Base-by-base conservation (phyloP, 192 early-diverging fungal species). In the Geranomyces variabilis region DNA sequence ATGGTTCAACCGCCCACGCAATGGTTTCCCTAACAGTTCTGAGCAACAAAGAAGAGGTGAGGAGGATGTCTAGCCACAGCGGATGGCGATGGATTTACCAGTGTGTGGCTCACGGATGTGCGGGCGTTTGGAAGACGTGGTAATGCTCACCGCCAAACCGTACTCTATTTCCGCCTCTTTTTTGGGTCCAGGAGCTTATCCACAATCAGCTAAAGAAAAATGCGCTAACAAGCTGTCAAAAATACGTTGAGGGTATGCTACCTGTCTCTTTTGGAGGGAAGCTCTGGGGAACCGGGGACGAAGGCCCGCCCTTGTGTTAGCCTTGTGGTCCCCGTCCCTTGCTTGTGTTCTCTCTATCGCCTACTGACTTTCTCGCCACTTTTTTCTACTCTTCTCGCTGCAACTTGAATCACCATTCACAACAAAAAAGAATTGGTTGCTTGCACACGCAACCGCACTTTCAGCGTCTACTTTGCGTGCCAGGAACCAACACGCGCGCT, bases 391-490 rank as follows among this genome's bases (percentile, higher is more conserved):
- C n/a, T n/a, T n/a, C n/a, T n/a, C n/a, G n/a, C n/a, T n/a, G n/a
- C n/a, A n/a, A n/a, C n/a, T n/a, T n/a, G n/a, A n/a, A n/a, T n/a
- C n/a, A n/a, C n/a, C n/a, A n/a, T n/a, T n/a, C n/a, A n/a, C n/a
- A n/a, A n/a, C n/a, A n/a, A n/a, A n/a, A n/a, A n/a, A n/a, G 77
- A 74, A 10, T 58, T 74, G 22, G 67, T 65, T 19, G 43, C 30
- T 7, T 78, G 77, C 47, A 65, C 72, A 45, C 59, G 63, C 22
- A 34, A 31, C 53, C 45, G 63, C 13, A 75, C 77, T 6, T 55
- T 79, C 21, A 75, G 68, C n/a, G 77, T 73, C 0, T 74, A 71
- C 69, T 49, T 68, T 21, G 62, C 74, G 7, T 79, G 77, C 56
- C 67, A 70, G 15, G 33, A 49, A 2, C 14, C 65, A 15, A 69